Evolutionary conservation across 208 protist genomes (phyloP).

Genomic region (Trypanosoma grayi): DNA sequence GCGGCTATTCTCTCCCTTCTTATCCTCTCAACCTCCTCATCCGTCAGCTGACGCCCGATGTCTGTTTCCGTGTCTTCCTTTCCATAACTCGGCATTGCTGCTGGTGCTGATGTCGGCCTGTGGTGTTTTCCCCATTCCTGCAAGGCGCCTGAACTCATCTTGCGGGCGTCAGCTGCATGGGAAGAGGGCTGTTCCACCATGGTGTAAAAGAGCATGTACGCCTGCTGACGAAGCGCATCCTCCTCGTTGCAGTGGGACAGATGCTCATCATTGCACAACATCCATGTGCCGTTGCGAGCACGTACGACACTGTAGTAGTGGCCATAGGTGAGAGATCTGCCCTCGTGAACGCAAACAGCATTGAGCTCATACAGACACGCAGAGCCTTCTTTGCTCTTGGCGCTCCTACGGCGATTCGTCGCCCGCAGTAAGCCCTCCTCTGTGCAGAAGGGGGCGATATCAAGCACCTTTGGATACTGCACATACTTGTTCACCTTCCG

Average conservation of each 20-base stretch:
- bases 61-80: constrained; percentile 4
- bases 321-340: constrained; percentile 70
- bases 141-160: background rate
- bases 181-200: constrained; percentile 16
- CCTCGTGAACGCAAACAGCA: constrained; percentile 88
- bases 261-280: constrained; percentile 80
- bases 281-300: constrained; percentile 81
- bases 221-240: constrained; percentile 59
- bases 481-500: constrained; percentile 71
- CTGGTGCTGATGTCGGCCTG: background rate
- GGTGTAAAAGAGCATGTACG: constrained; percentile 92
- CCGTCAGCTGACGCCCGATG: constrained; percentile 27
- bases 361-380: constrained; percentile 78
- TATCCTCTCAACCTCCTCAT: constrained; percentile 29
- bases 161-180: background rate
- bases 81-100: background rate
- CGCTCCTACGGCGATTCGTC: background rate
- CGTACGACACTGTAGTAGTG: constrained; percentile 92
- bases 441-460: constrained; percentile 67
- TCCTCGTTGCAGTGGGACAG: constrained; percentile 68
- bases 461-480: constrained; percentile 55
- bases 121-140: background rate
- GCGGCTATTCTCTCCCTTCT: background rate
- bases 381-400: background rate
- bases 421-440: background rate